Base-by-base conservation (phyloP, 352 stramenopile species). In the Saprolegnia diclina region DNA sequence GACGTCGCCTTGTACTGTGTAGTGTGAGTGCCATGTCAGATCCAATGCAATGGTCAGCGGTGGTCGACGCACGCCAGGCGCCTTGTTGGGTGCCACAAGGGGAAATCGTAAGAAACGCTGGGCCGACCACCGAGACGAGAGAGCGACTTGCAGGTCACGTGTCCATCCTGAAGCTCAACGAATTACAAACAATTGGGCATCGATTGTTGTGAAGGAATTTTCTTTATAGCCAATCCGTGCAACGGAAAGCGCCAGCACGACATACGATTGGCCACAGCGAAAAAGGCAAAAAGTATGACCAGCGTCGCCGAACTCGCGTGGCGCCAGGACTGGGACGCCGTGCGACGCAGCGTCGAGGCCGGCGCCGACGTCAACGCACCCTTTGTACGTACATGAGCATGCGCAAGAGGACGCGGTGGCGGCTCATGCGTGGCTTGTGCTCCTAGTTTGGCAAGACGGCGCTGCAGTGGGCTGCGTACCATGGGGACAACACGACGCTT, bases 391-490 rank as follows among this genome's bases (percentile, higher is more conserved):
- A 13, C 16, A 10, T 62, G 21, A 6, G 0, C 4, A n/a, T 7
- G 19, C 13, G 22, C 19, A 24, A 9, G n/a, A n/a, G n/a, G n/a
- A n/a, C n/a, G n/a, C n/a, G n/a, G n/a, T n/a, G n/a, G 19, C 22
- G 45, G 45, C 45, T 53, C 45, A 35, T 35, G 45, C n/a, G n/a
- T n/a, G n/a, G n/a, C n/a, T n/a, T n/a, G n/a, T n/a, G 22, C 1
- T 2, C 42, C 42, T 66, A 66, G 59, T 66, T 66, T 66, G 59
- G 59, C 42, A 54, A 53, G 45, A 66, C 21, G 18, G 59, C 32
- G 26, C 59, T 66, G 16, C 59, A 66, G 14, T 66, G 59, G 59
- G 59, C 59, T 16, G 21, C n/a, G 19, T 66, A 54, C 9, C 32
- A 66, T 19, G 59, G 59, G 16, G 24, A 56, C 5, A 56, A 22